Evolutionary conservation across 164 flowering plant species (phyloP).

Genomic region (Tetrastigma voinierianum): DNA sequence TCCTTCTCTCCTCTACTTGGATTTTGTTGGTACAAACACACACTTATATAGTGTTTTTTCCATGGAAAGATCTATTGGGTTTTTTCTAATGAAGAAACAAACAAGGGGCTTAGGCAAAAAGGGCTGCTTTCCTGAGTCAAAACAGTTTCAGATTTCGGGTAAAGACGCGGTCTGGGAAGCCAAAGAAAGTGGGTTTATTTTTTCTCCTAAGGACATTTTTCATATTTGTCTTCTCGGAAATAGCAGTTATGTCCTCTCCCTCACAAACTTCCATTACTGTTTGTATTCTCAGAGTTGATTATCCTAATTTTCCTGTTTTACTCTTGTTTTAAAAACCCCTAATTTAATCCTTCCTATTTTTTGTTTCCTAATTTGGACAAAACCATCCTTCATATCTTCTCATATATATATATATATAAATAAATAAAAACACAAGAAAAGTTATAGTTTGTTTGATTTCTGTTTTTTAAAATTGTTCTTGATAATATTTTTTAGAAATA

Average conservation of each 20-base stretch:
- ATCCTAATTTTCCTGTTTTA: too few relatives aligned
- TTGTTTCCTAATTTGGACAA: too few relatives aligned
- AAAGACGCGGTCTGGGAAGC: conserved; percentile 14
- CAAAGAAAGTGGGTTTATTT: conserved; percentile 6
- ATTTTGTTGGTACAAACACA: background rate
- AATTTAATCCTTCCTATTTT: too few relatives aligned
- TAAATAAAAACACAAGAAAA: too few relatives aligned
- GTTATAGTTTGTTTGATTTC: too few relatives aligned
- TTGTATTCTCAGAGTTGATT: too few relatives aligned
- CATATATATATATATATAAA: too few relatives aligned
- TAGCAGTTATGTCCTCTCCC: conserved; percentile 1
- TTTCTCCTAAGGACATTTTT: background rate
- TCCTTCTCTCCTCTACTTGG: background rate
- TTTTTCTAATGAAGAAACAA: background rate
- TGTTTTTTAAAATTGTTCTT: too few relatives aligned
- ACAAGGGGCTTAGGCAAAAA: background rate
- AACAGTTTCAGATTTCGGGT: conserved; percentile 9
- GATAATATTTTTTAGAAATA: too few relatives aligned
- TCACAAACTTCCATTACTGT: background rate
- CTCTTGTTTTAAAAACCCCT: too few relatives aligned
- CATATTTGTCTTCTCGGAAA: conserved; percentile 4
- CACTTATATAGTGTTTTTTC: background rate
- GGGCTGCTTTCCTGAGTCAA: conserved; percentile 14
- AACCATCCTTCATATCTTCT: too few relatives aligned
- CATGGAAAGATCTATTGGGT: background rate